Percentiles rank a stretch among this genome's conserved stretches.
These are phyloP conservation scores for Trichosanthes cucumerina DNA, from an alignment of 306 rosid genomes.

Conservation along the genomic window DNA sequence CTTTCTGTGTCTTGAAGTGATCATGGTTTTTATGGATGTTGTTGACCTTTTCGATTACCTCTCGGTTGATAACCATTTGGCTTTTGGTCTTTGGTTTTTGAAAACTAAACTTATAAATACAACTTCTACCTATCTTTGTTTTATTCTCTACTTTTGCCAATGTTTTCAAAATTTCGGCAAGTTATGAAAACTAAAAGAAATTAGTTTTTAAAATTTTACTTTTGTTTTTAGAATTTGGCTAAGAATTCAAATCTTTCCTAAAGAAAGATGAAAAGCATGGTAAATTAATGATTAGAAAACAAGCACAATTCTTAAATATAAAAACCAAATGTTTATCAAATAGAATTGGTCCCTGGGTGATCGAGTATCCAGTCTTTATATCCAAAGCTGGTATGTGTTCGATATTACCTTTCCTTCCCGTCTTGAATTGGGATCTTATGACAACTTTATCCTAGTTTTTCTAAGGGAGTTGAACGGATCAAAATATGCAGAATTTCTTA, in stretches of 20 bases:
- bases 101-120: too few relatives aligned
- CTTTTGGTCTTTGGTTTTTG: too few relatives aligned
- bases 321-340: too few relatives aligned
- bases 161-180: background rate
- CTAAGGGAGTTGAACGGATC: background rate
- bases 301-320: background rate
- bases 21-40: background rate
- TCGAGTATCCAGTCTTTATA: background rate
- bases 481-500: background rate
- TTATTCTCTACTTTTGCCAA: too few relatives aligned
- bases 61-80: too few relatives aligned
- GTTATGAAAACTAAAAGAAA: background rate
- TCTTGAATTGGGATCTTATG: background rate
- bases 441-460: background rate
- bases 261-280: background rate
- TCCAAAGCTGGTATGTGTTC: background rate
- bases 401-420: background rate
- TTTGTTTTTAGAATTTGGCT: too few relatives aligned
- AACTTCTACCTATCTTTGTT: background rate
- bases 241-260: background rate
- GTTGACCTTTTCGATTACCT: background rate
- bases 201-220: background rate
- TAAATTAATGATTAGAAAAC: background rate
- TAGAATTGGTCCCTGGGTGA: background rate
- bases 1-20: background rate